These are phyloP conservation scores for Acacia pycnantha DNA, from an alignment of 331 rosid genomes.

Conservation along the genomic window DNA sequence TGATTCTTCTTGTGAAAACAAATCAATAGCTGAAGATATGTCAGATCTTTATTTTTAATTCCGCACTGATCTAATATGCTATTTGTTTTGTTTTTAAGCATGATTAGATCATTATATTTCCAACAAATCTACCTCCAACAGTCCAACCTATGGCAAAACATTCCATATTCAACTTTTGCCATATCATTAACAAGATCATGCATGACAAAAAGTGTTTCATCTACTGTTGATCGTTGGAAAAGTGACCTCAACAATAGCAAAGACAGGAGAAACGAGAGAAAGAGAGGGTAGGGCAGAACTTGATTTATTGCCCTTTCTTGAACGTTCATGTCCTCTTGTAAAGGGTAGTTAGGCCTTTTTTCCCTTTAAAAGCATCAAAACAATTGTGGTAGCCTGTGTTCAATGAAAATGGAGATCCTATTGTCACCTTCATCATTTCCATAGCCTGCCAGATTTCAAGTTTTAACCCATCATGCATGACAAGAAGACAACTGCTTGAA, in stretches of 20 bases:
- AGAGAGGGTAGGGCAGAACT: conserved; percentile 26
- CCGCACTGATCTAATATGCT: too few species aligned
- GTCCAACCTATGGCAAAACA: background rate
- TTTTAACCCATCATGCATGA: conserved; percentile 14
- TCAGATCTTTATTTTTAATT: too few species aligned
- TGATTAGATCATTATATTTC: too few species aligned
- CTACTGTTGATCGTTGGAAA: too few species aligned
- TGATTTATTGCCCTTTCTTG: conserved; percentile 52
- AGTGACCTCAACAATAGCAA: background rate
- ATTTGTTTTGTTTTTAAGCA: too few species aligned
- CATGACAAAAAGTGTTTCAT: background rate
- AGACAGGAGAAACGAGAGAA: too few species aligned
- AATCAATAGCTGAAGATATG: too few species aligned
- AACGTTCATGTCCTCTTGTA: conserved; percentile 38
- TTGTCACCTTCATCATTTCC: conserved; percentile 79
- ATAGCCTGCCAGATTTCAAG: conserved; percentile 65
- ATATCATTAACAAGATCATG: background rate
- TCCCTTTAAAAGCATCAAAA: conserved; percentile 72
- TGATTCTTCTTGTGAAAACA: too few species aligned
- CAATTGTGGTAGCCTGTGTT: conserved; percentile 63
- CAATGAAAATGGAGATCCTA: conserved; percentile 46
- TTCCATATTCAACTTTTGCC: background rate
- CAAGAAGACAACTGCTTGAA: background rate
- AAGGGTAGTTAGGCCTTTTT: conserved; percentile 45
- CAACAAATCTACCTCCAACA: too few species aligned